phyloP scores from a whole-genome alignment of 257 asterid species.

The Penstemon barbatus region DNA sequence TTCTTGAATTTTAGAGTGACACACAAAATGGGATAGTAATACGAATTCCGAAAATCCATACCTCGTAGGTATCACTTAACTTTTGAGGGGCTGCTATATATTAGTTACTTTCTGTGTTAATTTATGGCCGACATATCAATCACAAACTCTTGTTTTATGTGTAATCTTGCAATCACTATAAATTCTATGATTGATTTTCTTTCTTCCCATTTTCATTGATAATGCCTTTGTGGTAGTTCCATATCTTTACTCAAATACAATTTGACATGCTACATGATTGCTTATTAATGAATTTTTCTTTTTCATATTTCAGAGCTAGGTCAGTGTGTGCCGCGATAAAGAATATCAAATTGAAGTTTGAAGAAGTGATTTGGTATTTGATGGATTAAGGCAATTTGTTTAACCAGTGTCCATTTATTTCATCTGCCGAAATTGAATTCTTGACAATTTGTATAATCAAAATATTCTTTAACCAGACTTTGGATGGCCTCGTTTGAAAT shows the following conservation, averaged over 20 bases:
- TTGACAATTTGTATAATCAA: constrained; percentile 29
- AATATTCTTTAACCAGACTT: constrained; percentile 10
- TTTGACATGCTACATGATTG: background rate
- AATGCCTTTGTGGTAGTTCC: background rate
- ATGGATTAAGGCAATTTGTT: background rate
- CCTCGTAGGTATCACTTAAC: background rate
- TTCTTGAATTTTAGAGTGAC: background rate
- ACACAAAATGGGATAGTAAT: background rate
- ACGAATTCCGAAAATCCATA: background rate
- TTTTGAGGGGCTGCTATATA: background rate
- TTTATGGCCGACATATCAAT: background rate
- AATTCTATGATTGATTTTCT: background rate
- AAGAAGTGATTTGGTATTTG: constrained; percentile 19
- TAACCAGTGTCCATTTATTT: background rate
- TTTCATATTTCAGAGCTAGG: constrained; percentile 47
- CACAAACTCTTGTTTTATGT: background rate
- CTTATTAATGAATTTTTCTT: constrained; percentile 8
- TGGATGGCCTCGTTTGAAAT: background rate
- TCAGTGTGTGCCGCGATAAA: constrained; percentile 55
- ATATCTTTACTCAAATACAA: background rate
- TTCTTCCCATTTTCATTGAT: background rate
- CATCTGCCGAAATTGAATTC: constrained; percentile 20
- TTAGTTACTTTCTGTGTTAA: background rate
- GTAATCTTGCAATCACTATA: background rate
- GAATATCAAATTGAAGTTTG: constrained; percentile 26